Base-by-base conservation (phyloP, 2,329 filamentous ascomycete species). In the Alternaria triticimaculans region DNA sequence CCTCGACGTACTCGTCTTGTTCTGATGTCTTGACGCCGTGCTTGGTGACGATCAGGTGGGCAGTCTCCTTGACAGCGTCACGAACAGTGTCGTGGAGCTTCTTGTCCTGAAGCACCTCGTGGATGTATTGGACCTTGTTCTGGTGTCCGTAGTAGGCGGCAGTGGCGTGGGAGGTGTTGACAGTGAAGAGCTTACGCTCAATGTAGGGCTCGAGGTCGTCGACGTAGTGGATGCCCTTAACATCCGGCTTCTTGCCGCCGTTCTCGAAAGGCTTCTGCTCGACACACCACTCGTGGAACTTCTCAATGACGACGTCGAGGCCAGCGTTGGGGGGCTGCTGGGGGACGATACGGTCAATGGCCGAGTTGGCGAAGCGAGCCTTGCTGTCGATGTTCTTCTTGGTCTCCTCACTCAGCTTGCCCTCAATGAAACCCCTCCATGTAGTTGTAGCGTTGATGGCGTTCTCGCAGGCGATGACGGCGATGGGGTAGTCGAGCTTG, bases 211-310 rank as follows among this genome's bases (percentile, higher is more conserved):
- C 87, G 28, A 99, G 89, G 83, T 98, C 87, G 69, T 93, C 89
- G 63, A 98, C 96, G 89, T 93, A 97, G 84, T 97, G 92, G 79
- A 98, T 90, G 64, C 94, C 95, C 70, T 96, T 82, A 76, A 99
- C 95, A 18, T 88, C 82, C 6, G 94, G 94, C 72, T 88, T 87
- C 58, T 86, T 85, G 66, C 87, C 84, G 67, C 90, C 88, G 68
- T 90, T 86, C 66, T 80, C 76, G 82, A 98, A 97, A 3, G 95
- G 95, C 48, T 89, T 91, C 79, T 89, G 85, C 79, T 99, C 96
- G 55, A 99, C 94, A 43, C 96, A 95, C 96, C 96, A 99, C 85
- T 99, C 96, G 84, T 93, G 97, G 87, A 98, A 99, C 84, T 96
- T 96, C 87, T 99, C 96, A 51, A 99, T 94, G 76, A 91, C 94